Percentiles rank a stretch among this genome's conserved stretches.
These are phyloP conservation scores for Aspergillus ochraceus DNA, from an alignment of 2,329 filamentous ascomycete genomes.

Conservation along the genomic window DNA sequence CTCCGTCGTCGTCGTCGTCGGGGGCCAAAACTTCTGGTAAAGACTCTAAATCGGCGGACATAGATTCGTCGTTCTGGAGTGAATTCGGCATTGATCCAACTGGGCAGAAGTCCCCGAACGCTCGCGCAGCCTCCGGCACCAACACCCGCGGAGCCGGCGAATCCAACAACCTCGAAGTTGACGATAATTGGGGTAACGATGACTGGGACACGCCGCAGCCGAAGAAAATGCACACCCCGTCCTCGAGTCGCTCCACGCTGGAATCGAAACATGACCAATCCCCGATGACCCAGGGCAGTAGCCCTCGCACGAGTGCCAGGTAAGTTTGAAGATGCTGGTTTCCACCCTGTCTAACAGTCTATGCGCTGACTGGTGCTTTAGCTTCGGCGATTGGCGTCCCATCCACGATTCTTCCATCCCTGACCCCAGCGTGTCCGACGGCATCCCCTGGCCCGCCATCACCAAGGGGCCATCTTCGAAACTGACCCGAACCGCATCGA, in stretches of 20 bases:
- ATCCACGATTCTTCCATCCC: constrained; percentile 24
- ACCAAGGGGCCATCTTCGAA: constrained; percentile 72
- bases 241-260: constrained; percentile 51
- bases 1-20: constrained; percentile 28
- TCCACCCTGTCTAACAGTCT: constrained; percentile 25
- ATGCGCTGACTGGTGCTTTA: constrained; percentile 31
- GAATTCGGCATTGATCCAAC: constrained; percentile 53
- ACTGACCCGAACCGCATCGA: constrained; percentile 78
- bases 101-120: constrained; percentile 39
- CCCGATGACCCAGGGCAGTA: constrained; percentile 46
- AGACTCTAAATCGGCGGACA: constrained; percentile 42
- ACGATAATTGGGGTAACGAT: constrained; percentile 51
- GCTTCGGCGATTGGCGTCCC: constrained; percentile 40
- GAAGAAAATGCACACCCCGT: constrained; percentile 42
- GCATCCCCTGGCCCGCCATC: constrained; percentile 67
- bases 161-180: constrained; percentile 42
- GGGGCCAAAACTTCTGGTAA: constrained; percentile 40
- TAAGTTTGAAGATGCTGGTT: constrained; percentile 34
- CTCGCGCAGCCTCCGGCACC: constrained; percentile 30
- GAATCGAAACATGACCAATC: constrained; percentile 50
- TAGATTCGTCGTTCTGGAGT: constrained; percentile 50
- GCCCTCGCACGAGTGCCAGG: constrained; percentile 56
- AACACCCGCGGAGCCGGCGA: constrained; percentile 37
- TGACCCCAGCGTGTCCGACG: constrained; percentile 37
- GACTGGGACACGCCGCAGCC: constrained; percentile 54